A percentile compares a stretch with the other conserved stretches of the same genome.
Conservation (phyloP, 176 grass and related monocot species). For the Elaeis guineensis region DNA sequence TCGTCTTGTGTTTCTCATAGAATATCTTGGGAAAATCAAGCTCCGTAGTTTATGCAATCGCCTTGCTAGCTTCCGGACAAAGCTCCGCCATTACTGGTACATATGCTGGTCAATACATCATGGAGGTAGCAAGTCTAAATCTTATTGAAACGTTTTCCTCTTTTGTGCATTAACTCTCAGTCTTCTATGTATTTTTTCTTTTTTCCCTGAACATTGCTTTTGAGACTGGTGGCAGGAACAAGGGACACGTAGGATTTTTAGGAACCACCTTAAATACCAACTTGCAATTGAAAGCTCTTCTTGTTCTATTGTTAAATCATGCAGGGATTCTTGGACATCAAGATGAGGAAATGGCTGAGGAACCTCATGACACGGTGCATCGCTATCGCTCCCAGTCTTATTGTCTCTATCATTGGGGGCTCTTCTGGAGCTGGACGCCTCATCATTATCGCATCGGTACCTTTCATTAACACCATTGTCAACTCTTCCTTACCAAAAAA, state of each 20-base stretch:
- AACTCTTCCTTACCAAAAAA: too few relatives aligned
- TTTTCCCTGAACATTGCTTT: too few relatives aligned
- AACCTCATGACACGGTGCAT: slow-evolving; percentile 81
- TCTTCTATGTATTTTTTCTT: too few relatives aligned
- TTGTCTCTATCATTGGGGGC: slow-evolving; percentile 71
- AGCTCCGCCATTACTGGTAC: slow-evolving; percentile 90
- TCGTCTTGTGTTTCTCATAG: too few relatives aligned
- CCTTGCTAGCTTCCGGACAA: slow-evolving; percentile 84
- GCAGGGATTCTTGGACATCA: slow-evolving; percentile 89
- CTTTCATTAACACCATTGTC: neutral
- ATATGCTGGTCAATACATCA: slow-evolving; percentile 85
- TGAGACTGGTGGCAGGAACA: too few relatives aligned
- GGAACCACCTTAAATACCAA: too few relatives aligned
- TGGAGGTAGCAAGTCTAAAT: slow-evolving; percentile 44
- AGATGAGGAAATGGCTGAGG: slow-evolving; percentile 71
- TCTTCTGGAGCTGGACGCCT: slow-evolving; percentile 65
- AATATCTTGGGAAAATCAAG: slow-evolving; percentile 87
- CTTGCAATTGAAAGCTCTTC: too few relatives aligned
- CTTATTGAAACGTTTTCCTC: too few relatives aligned
- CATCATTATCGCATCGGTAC: slow-evolving; percentile 85
- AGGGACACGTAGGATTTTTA: too few relatives aligned
- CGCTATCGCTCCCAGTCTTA: slow-evolving; percentile 65
- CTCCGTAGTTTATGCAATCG: slow-evolving; percentile 60
- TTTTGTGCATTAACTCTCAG: too few relatives aligned
- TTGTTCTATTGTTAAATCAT: neutral